Percentiles rank a stretch among this genome's conserved stretches.
Evolutionary conservation across 2,329 filamentous ascomycete genomes (phyloP).

Genomic region (Clathrospora elynae): DNA sequence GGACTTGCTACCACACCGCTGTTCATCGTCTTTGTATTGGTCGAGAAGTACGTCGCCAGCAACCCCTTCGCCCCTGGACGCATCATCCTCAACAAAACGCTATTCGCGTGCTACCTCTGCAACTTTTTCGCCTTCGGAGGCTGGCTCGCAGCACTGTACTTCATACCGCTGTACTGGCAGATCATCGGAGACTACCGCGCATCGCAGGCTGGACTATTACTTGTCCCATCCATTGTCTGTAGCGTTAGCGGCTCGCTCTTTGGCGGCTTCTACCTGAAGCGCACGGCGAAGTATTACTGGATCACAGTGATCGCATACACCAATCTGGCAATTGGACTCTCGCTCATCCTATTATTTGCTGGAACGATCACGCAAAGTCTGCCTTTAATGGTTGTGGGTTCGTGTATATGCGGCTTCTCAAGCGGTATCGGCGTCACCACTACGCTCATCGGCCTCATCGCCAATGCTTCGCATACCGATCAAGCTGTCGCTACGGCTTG

Average conservation of each 20-base stretch:
- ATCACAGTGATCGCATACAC: constrained; percentile 65
- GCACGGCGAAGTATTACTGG: constrained; percentile 73
- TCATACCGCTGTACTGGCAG: constrained; percentile 79
- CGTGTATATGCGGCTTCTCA: constrained; percentile 60
- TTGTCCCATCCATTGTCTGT: constrained; percentile 68
- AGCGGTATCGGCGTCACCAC: constrained; percentile 70
- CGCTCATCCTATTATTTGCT: constrained; percentile 62
- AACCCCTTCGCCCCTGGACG: constrained; percentile 77
- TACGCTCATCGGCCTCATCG: constrained; percentile 72
- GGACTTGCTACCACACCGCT: constrained; percentile 63
- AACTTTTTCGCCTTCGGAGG: constrained; percentile 74
- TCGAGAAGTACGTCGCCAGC: constrained; percentile 70
- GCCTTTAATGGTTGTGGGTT: constrained; percentile 61
- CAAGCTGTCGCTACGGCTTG: constrained; percentile 78
- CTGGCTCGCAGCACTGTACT: constrained; percentile 67
- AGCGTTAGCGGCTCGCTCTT: constrained; percentile 68
- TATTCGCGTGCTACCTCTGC: constrained; percentile 70
- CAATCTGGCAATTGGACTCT: constrained; percentile 59
- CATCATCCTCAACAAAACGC: constrained; percentile 69
- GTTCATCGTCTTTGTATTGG: constrained; percentile 68
- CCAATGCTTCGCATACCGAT: constrained; percentile 69
- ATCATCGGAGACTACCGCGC: constrained; percentile 69
- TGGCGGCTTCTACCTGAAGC: constrained; percentile 69
- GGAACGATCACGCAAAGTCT: constrained; percentile 59
- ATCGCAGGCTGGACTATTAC: constrained; percentile 65